These are phyloP conservation scores for Parafenestella ontariensis DNA, from an alignment of 2,329 filamentous ascomycete species.

Conservation along the genomic window DNA sequence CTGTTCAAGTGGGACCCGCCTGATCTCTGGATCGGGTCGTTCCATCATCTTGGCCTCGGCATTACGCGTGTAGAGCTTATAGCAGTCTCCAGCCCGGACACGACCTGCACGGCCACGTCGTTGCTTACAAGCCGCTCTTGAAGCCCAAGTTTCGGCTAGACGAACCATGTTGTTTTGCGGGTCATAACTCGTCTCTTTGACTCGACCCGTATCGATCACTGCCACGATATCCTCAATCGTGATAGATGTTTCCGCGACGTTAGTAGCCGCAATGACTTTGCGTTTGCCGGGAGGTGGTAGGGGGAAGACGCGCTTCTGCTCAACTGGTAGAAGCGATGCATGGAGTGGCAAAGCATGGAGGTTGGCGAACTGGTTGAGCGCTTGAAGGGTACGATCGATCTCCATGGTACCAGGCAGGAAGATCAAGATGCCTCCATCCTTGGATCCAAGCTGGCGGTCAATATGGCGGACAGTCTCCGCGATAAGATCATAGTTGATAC, in stretches of 20 bases:
- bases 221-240: slow-evolving; percentile 97
- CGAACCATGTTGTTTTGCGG: slow-evolving; percentile 91
- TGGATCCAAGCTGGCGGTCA: slow-evolving; percentile 74
- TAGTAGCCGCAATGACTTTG: slow-evolving; percentile 93
- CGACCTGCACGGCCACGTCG: slow-evolving; percentile 90
- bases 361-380: slow-evolving; percentile 68
- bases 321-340: slow-evolving; percentile 85
- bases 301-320: slow-evolving; percentile 87
- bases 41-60: slow-evolving; percentile 86
- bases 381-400: slow-evolving; percentile 80
- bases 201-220: slow-evolving; percentile 92
- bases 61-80: slow-evolving; percentile 90
- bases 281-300: slow-evolving; percentile 78
- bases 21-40: slow-evolving; percentile 90
- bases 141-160: slow-evolving; percentile 94
- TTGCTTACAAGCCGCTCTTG: slow-evolving; percentile 91
- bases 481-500: slow-evolving; percentile 91
- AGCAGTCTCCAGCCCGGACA: slow-evolving; percentile 89
- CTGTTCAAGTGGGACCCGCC: slow-evolving; percentile 90
- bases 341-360: slow-evolving; percentile 87
- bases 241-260: slow-evolving; percentile 97
- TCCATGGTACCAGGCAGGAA: slow-evolving; percentile 93
- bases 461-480: slow-evolving; percentile 81
- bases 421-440: slow-evolving; percentile 89
- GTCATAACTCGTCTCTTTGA: slow-evolving; percentile 97